Evolutionary conservation across 2,329 filamentous ascomycete species (phyloP), one percentile per base, ranked within the genome.

Genomic region (Shiraia bambusicola): DNA sequence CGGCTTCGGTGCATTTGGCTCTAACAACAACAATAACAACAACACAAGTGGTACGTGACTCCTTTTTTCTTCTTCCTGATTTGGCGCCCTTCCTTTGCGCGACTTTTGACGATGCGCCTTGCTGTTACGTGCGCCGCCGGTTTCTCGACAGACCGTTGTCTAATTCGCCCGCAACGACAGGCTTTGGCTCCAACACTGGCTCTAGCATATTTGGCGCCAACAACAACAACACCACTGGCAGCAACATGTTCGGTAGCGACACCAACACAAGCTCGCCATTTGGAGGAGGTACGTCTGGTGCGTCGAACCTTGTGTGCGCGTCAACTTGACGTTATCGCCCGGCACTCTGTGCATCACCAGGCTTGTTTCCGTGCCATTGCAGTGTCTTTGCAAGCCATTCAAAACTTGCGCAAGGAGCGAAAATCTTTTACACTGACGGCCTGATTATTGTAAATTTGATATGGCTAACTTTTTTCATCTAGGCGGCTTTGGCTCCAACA

Each of bases 41-140:
- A 54, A 32, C 26, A 65, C 62, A 49, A 62, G 75, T 69, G 79
- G 81, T 84, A 81, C 65, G 78, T 76, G 56, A 46, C 48, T 19
- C 42, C 33, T 55, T 52, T 51, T 49, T 37, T 54, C 49, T 47
- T 51, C 15, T 34, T n/a, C n/a, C 33, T 40, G 28, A 28, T 44
- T 43, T 41, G 43, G 31, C 31, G 19, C 35, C 37, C 17, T 29
- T 34, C 45, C 52, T 26, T 49, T 54, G 51, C 45, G 57, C 59
- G 43, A 45, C 50, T 40, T 59, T 64, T 43, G 51, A 52, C 45
- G 56, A 67, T 52, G 50, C 52, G 46, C 52, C 59, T 22, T 41
- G 27, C 56, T 49, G 50, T 52, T 49, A 56, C 52, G 54, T 55
- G 54, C 51, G 56, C 55, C 52, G 45, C 49, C 51, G 50, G 49